phyloP scores from a whole-genome alignment of 2,329 filamentous ascomycete species.

The Colletotrichum aenigma region DNA sequence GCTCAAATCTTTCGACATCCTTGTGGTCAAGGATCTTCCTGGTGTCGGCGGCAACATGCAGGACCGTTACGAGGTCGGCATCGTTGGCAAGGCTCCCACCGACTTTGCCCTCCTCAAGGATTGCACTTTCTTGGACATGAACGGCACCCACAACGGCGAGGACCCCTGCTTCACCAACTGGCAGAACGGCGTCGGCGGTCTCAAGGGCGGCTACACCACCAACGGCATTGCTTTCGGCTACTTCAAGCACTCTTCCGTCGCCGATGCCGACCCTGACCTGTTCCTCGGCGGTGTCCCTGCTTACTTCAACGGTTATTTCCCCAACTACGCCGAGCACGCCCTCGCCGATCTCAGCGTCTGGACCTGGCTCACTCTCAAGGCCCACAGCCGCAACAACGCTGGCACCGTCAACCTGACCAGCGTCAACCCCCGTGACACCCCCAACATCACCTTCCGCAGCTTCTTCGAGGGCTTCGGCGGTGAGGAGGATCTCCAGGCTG shows the following conservation, averaged over 20 bases:
- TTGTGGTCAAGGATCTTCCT: conserved; percentile 46
- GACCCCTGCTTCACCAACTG: conserved; percentile 43
- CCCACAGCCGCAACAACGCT: conserved; percentile 56
- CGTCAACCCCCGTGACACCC: conserved; percentile 64
- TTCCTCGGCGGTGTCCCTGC: conserved; percentile 59
- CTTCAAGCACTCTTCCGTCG: conserved; percentile 34
- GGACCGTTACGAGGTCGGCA: conserved; percentile 42
- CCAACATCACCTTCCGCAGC: conserved; percentile 64
- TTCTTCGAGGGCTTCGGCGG: conserved; percentile 47
- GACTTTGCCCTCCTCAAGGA: conserved; percentile 31
- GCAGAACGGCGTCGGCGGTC: conserved; percentile 29
- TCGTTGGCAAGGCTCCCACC: conserved; percentile 21
- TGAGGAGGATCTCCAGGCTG: conserved; percentile 45
- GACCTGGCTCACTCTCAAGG: conserved; percentile 54
- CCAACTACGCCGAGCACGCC: conserved; percentile 52
- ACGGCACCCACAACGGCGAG: conserved; percentile 15
- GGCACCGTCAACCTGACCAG: conserved; percentile 68
- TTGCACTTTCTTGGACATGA: conserved; percentile 34
- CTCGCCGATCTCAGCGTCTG: conserved; percentile 44
- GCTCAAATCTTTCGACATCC: conserved; percentile 48
- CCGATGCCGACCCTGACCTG: conserved; percentile 52
- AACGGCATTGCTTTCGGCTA: conserved; percentile 60
- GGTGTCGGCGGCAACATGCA: conserved; percentile 56
- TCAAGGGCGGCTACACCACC: conserved; percentile 39
- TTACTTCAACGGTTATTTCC: conserved; percentile 61